Conservation (phyloP, 495 filamentous ascomycete species). For the Bacidia gigantensis region DNA sequence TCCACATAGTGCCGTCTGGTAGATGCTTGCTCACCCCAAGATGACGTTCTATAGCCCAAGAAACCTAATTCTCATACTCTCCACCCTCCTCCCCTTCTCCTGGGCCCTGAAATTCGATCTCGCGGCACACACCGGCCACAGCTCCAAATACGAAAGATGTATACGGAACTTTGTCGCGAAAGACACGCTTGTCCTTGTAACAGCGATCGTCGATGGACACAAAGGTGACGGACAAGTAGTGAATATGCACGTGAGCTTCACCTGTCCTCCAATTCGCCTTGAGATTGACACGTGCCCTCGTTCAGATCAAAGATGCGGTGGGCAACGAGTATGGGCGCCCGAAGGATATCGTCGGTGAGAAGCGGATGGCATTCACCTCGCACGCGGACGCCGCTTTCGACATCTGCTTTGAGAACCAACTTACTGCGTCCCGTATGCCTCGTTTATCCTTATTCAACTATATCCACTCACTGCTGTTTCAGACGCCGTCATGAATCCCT, state of each 20-base stretch:
- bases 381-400: slow-evolving; percentile 90
- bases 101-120: slow-evolving; percentile 90
- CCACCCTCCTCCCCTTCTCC: slow-evolving; percentile 35
- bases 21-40: background rate
- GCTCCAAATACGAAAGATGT: slow-evolving; percentile 63
- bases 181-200: slow-evolving; percentile 97
- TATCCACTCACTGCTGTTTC: background rate
- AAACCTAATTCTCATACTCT: slow-evolving; percentile 5
- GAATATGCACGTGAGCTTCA: slow-evolving; percentile 69
- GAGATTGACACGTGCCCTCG: slow-evolving; percentile 3
- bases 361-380: slow-evolving; percentile 88
- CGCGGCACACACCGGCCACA: slow-evolving; percentile 47
- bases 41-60: background rate
- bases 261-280: no score
- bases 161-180: slow-evolving; percentile 91
- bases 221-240: slow-evolving; percentile 88
- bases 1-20: no score
- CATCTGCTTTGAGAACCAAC: slow-evolving; percentile 88
- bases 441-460: slow-evolving; percentile 7
- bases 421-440: slow-evolving; percentile 48
- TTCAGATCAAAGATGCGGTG: slow-evolving; percentile 81
- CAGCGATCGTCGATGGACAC: slow-evolving; percentile 67
- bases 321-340: slow-evolving; percentile 90
- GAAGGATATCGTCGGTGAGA: slow-evolving; percentile 83
- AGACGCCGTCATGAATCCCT: slow-evolving; percentile 40